Evolutionary conservation across 2,329 filamentous ascomycete species (phyloP).

Genomic region (Pseudogymnoascus sp.): DNA sequence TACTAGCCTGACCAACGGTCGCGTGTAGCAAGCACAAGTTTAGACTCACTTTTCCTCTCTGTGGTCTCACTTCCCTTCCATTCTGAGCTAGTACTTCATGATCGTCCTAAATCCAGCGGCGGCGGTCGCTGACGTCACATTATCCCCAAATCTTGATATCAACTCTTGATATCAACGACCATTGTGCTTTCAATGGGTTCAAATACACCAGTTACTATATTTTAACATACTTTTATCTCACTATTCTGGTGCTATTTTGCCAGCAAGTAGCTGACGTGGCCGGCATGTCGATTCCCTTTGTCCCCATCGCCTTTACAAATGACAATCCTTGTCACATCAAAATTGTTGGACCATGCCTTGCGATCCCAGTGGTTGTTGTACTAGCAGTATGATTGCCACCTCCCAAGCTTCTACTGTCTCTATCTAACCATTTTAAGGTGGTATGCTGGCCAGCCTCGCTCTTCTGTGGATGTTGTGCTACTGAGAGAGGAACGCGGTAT

Average conservation of each 20-base stretch:
- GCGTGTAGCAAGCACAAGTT: neutral
- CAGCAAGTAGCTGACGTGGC: conserved; percentile 39
- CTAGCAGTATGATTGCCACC: conserved; percentile 38
- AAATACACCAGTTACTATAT: neutral
- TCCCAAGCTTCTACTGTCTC: conserved; percentile 6
- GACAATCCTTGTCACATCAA: conserved; percentile 38
- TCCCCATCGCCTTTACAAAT: neutral
- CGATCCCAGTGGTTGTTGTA: conserved; percentile 33
- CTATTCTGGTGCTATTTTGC: neutral
- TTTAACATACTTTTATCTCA: neutral
- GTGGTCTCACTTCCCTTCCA: neutral
- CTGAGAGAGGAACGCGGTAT: conserved; percentile 39
- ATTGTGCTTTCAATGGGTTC: neutral
- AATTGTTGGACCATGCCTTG: conserved; percentile 12
- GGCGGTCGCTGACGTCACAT: neutral
- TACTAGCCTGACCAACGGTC: neutral
- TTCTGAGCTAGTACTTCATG: conserved; percentile 1
- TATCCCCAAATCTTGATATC: neutral
- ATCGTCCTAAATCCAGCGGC: neutral
- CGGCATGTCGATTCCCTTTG: neutral
- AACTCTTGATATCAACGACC: neutral
- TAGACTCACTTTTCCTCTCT: neutral
- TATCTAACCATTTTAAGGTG: conserved; percentile 29
- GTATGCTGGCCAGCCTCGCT: conserved; percentile 48
- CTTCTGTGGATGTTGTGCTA: conserved; percentile 48